These are phyloP conservation scores for Neonectria sp. DNA, from an alignment of 2,329 filamentous ascomycete genomes.

Conservation along the genomic window DNA sequence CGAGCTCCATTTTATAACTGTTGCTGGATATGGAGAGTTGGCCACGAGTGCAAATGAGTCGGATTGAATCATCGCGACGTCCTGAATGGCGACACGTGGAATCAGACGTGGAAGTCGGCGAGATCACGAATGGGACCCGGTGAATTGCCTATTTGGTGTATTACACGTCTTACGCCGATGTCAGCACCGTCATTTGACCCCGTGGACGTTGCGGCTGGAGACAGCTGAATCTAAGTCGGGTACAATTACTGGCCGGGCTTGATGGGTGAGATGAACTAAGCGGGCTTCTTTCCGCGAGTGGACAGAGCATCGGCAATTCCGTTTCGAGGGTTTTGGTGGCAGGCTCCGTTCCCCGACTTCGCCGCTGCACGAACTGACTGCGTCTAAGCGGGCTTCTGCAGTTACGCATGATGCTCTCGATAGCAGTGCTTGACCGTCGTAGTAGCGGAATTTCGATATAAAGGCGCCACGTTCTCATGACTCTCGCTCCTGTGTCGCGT, in stretches of 20 bases:
- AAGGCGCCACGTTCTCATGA: no score
- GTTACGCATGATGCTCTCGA: no score
- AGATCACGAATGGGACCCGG: not conserved
- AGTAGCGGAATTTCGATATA: no score
- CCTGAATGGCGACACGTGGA: not conserved
- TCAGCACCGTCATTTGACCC: not conserved
- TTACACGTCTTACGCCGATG: not conserved
- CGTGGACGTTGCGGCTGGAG: no score
- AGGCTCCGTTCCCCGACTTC: not conserved
- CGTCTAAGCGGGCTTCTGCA: not conserved
- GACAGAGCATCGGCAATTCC: no score
- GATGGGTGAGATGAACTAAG: not conserved
- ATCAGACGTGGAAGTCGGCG: not conserved
- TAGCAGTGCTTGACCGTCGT: not conserved
- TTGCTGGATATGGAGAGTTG: not conserved
- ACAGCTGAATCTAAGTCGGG: no score
- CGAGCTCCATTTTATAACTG: not conserved
- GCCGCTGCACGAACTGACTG: no score
- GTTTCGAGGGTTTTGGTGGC: no score
- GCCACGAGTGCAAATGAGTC: not conserved
- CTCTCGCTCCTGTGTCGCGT: no score
- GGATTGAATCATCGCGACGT: not conserved
- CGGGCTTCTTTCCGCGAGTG: not conserved
- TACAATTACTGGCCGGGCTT: no score
- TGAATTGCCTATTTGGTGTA: not conserved